Percentiles rank a stretch among this genome's conserved stretches.
These are phyloP conservation scores for Filobasidium uniguttulatum DNA, from an alignment of 1,284 basidiomycete species.

Conservation along the genomic window DNA sequence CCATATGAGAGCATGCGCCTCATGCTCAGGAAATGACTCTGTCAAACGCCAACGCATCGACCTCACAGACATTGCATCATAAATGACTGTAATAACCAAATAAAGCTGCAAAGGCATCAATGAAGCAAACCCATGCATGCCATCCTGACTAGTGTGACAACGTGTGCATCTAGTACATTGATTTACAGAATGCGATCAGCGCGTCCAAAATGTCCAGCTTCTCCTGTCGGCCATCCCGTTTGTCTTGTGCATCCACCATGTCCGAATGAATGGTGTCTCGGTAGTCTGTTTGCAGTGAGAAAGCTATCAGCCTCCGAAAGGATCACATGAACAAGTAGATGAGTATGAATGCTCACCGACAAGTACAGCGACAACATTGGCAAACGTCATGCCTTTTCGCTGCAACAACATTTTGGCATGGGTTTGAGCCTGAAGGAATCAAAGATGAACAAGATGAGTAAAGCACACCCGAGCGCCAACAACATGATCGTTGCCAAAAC, in stretches of 20 bases:
- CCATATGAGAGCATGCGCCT: too few relatives aligned
- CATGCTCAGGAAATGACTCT: too few relatives aligned
- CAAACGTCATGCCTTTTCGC: conserved; percentile 43
- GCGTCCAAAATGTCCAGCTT: conserved; percentile 12
- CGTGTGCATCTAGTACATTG: conserved; percentile 9
- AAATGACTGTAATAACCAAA: too few relatives aligned
- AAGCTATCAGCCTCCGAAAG: background rate
- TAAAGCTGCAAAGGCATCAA: too few relatives aligned
- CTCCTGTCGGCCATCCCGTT: conserved; percentile 1
- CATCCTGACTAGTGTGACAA: too few relatives aligned
- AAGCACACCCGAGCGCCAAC: conserved; percentile 9
- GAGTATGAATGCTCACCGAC: conserved; percentile 20
- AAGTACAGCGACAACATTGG: conserved; percentile 23
- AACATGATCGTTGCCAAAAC: conserved; percentile 23
- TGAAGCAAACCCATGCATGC: too few relatives aligned
- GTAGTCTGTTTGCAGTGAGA: background rate
- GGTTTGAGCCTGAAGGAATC: conserved; percentile 36
- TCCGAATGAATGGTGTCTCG: conserved; percentile 9
- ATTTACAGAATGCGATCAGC: conserved; percentile 10
- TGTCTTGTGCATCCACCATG: conserved; percentile 4
- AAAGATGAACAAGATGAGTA: background rate
- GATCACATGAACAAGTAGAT: background rate
- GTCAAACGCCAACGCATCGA: too few relatives aligned
- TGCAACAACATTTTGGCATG: conserved; percentile 62
- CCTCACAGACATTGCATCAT: too few relatives aligned